Percentiles rank a stretch among this genome's conserved stretches.
Conservation (phyloP, 305 asterid species). For the Ajuga reptans region DNA sequence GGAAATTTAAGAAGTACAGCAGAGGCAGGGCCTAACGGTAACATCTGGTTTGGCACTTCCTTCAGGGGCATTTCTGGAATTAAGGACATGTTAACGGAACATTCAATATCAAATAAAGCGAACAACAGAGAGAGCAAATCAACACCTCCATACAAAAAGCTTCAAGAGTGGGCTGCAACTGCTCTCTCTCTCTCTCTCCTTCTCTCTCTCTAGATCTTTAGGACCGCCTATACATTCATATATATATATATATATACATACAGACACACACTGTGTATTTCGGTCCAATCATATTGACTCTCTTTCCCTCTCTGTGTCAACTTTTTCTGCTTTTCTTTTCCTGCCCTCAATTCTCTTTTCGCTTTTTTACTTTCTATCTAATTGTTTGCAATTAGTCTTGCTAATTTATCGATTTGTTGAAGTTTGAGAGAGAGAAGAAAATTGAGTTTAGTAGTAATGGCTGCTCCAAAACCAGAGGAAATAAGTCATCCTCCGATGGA, state of each 20-base stretch:
- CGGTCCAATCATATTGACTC: slow-evolving; percentile 46
- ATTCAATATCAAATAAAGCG: slow-evolving; percentile 27
- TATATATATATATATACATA: slow-evolving; percentile 4
- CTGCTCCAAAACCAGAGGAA: slow-evolving; percentile 81
- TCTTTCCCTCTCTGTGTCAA: slow-evolving; percentile 11
- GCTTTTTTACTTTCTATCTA: slow-evolving; percentile 32
- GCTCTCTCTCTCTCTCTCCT: slow-evolving; percentile 18
- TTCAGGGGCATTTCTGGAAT: slow-evolving; percentile 53
- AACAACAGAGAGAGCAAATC: slow-evolving; percentile 16
- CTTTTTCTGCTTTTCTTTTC: slow-evolving; percentile 34
- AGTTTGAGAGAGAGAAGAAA: slow-evolving; percentile 20
- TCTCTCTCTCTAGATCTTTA: slow-evolving; percentile 21
- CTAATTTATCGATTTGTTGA: slow-evolving; percentile 18
- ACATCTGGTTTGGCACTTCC: slow-evolving; percentile 41
- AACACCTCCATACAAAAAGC: slow-evolving; percentile 15
- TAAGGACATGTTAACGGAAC: slow-evolving; percentile 35
- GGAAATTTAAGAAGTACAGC: slow-evolving; percentile 9
- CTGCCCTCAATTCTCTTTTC: slow-evolving; percentile 28
- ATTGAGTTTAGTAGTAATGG: slow-evolving; percentile 38
- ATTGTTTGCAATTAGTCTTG: slow-evolving; percentile 10
- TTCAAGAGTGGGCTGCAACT: slow-evolving; percentile 31
- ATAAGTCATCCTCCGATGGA: slow-evolving; percentile 90
- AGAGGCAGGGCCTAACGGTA: slow-evolving; percentile 37
- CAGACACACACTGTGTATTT: slow-evolving; percentile 16
- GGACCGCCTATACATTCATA: slow-evolving; percentile 24